phyloP scores from a whole-genome alignment of 768 basidiomycete species.

The Tulasnella sp. region DNA sequence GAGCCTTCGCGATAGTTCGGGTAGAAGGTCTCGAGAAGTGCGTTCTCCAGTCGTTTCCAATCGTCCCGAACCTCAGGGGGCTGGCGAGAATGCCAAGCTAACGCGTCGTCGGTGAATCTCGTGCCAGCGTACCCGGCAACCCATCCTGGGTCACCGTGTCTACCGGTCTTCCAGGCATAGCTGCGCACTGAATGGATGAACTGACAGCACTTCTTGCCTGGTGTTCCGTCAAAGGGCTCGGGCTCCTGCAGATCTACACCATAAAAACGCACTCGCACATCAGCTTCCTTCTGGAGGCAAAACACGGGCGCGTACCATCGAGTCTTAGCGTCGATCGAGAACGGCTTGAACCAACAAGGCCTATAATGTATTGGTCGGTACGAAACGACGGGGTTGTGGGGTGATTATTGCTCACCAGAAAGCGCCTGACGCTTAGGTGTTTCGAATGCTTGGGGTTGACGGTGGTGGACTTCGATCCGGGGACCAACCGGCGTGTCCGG shows the following conservation, averaged over 20 bases:
- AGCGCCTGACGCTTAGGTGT: background rate
- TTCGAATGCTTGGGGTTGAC: background rate
- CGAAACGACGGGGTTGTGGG: background rate
- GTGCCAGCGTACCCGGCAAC: background rate
- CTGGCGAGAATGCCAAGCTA: background rate
- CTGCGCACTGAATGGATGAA: background rate
- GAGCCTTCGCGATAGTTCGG: background rate
- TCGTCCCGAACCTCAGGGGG: background rate
- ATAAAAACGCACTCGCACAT: background rate
- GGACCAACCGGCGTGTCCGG: background rate
- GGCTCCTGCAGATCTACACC: background rate
- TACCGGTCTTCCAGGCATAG: background rate
- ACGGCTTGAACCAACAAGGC: background rate
- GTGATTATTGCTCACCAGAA: background rate
- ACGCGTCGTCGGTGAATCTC: background rate
- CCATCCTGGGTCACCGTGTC: background rate
- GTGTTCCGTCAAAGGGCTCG: background rate
- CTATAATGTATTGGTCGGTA: background rate
- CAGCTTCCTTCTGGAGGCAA: background rate
- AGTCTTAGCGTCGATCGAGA: background rate
- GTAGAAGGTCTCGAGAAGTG: background rate
- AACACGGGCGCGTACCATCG: background rate
- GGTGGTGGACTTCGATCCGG: background rate
- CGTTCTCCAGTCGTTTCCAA: background rate
- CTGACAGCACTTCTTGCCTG: background rate